Evolutionary conservation across 1,284 basidiomycete species (phyloP), one percentile per base, ranked within the genome.

Genomic region (Cutaneotrichosporon cutaneum): DNA sequence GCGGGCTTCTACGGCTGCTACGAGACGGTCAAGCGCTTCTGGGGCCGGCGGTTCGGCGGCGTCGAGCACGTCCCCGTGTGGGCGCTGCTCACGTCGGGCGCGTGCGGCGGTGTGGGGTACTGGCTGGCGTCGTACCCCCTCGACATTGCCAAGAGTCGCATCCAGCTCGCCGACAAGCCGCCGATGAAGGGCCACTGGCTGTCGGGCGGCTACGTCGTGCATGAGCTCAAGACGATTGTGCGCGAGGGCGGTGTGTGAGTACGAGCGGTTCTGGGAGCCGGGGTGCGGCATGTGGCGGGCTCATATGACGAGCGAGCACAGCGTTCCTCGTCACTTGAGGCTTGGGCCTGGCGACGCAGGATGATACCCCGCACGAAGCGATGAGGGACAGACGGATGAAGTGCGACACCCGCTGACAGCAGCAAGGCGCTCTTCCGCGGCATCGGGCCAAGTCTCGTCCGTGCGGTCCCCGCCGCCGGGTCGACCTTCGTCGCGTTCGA

Each of bases 61-160:
- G 52, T 48, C 33, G 65, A 83, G 27, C 81, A 88, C 44, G 67
- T 97, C 3, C 94, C 94, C 0, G 85, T 95, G 1, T 97, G 94
- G 93, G 89, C 92, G 0, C 79, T 94, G 22, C 82, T 97, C 14
- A 85, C 87, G 0, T 91, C 91, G 57, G 95, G 95, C 5, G 89
- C 90, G 0, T 88, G 87, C 2, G 95, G 94, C 48, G 95, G 95
- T 0, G 87, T 93, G 53, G 87, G 87, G 1, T 98, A 99, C 76
- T 99, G 95, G 95, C 83, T 96, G 3, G 85, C 91, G 3, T 94
- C 88, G 73, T 98, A 96, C 76, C 94, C 92, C 0, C 81, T 94
- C 5, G 93, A 97, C 70, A 90, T 96, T 3, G 85, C 95, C 54
- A 97, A 97, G 81, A 92, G 90, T 3, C 86, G 92, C 36, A 83